Evolutionary conservation across 2,329 filamentous ascomycete genomes (phyloP), one percentile per base, ranked within the genome.

Genomic region (Colletotrichum musicola): DNA sequence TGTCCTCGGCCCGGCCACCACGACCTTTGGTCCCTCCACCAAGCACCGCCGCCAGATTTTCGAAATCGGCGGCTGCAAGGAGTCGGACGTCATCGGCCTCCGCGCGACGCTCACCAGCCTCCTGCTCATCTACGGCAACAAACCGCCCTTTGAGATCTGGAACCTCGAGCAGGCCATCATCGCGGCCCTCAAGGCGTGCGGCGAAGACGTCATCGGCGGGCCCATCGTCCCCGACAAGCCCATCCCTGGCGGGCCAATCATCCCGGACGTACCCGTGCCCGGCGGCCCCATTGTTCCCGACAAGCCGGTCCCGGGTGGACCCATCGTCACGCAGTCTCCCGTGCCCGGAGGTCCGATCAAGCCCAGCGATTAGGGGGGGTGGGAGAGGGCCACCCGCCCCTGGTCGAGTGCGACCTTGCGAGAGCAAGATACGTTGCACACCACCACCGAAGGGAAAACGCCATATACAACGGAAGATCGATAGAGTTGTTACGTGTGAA

Each of bases 231-330:
- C 75, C 18, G 73, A 71, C 53, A 70, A 68, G 25, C 62, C 73
- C 27, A 59, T 76, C 63, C 76, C 78, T 9, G 77, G 77, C 38
- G 78, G 76, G 1, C 73, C 76, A 53, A 69, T 80, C 44, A 70
- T 73, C 13, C 78, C 79, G 4, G 73, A 75, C 7, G 72, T 72
- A 4, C 72, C 73, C 7, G 53, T 60, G 6, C 59, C 64, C 16
- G 64, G 60, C 4, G 64, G 64, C 46, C 58, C 64, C 46, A 53
- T 59, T 25, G 62, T 56, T 13, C 78, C 78, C 25, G 77, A 78
- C 60, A 72, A 72, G 16, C 72, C 72, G 38, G 65, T 75, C 16
- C 77, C 77, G 40, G 78, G 76, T 22, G 77, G 75, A 2, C 66
- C 74, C 18, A 70, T 78, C n/a, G 64, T 71, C 53, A 62, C 74